phyloP scores from a whole-genome alignment of 306 rosid species.

The Glycyrrhiza uralensis region DNA sequence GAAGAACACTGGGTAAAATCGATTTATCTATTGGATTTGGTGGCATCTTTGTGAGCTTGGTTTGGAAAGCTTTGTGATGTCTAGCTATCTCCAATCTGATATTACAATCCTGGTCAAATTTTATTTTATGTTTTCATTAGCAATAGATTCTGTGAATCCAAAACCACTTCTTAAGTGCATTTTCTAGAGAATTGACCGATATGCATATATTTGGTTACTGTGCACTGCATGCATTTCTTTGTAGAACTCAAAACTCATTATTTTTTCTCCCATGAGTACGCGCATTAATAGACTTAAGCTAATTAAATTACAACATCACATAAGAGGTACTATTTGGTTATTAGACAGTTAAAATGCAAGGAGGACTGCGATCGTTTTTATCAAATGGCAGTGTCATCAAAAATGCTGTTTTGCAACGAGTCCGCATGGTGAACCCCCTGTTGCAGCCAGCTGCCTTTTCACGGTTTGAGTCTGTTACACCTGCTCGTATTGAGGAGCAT shows the following conservation, averaged over 20 bases:
- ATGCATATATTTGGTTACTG: background rate
- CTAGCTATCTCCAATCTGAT: background rate
- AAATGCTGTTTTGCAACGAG: slow-evolving; percentile 69
- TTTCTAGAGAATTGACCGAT: background rate
- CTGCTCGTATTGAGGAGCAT: slow-evolving; percentile 84
- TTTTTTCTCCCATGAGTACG: slow-evolving; percentile 2
- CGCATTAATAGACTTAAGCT: background rate
- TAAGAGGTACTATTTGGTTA: slow-evolving; percentile 19
- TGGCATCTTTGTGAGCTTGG: background rate
- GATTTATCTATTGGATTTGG: background rate
- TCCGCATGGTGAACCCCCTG: slow-evolving; percentile 74
- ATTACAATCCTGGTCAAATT: background rate
- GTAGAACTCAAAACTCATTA: background rate
- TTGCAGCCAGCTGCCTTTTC: slow-evolving; percentile 63
- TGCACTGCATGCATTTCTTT: background rate
- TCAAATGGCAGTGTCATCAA: slow-evolving; percentile 62
- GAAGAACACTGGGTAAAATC: background rate
- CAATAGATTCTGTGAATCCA: background rate
- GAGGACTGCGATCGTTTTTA: slow-evolving; percentile 57
- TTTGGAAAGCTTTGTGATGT: background rate
- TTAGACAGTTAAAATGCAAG: slow-evolving; percentile 71
- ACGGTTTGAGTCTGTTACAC: slow-evolving; percentile 52
- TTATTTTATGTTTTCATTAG: background rate
- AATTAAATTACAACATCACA: background rate
- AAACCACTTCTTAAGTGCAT: background rate